A percentile compares a stretch with the other conserved stretches of the same genome.
Evolutionary conservation across 257 asterid species (phyloP).

Genomic region (Apocynum venetum): DNA sequence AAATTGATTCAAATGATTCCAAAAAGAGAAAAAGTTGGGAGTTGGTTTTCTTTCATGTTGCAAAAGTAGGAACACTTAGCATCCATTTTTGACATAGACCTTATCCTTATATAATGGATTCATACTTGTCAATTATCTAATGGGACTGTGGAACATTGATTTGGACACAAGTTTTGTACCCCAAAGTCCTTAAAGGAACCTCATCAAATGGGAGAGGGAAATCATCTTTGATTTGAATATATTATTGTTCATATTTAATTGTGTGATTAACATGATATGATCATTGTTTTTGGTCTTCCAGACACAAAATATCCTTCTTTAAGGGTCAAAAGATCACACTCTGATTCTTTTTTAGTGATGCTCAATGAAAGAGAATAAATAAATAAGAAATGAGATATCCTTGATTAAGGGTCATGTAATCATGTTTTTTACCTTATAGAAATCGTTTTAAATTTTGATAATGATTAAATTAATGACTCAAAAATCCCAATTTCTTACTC

Average conservation of each 20-base stretch:
- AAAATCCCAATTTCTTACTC: too few species aligned
- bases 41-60: slow-evolving; percentile 2
- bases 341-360: background rate
- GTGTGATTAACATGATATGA: background rate
- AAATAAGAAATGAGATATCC: background rate
- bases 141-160: background rate
- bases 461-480: too few species aligned
- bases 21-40: background rate
- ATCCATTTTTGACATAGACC: background rate
- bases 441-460: too few species aligned
- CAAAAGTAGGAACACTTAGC: slow-evolving; percentile 2
- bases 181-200: background rate
- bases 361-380: background rate
- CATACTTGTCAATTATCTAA: background rate
- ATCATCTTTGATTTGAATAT: background rate
- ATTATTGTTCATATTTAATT: background rate
- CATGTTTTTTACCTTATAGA: too few species aligned
- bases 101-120: slow-evolving; percentile 3
- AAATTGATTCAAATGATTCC: background rate
- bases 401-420: too few species aligned
- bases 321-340: background rate
- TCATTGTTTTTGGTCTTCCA: background rate
- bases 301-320: background rate
- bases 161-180: background rate
- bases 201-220: background rate